Evolutionary conservation across 2,329 filamentous ascomycete genomes (phyloP).

Genomic region (Chaetomiaceae sp.): DNA sequence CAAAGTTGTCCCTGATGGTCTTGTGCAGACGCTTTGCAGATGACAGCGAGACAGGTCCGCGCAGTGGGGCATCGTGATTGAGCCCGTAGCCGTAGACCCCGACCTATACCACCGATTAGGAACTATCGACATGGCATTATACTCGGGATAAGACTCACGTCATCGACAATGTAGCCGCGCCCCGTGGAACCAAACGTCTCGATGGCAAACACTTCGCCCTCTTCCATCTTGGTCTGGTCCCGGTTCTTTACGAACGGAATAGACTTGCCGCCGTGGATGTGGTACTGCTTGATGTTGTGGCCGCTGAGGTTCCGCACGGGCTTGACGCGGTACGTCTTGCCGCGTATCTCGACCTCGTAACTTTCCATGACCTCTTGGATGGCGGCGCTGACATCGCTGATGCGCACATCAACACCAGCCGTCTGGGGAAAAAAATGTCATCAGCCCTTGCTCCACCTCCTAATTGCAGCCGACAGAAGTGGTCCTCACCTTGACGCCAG

Average conservation of each 20-base stretch:
- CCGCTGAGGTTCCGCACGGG: constrained; percentile 82
- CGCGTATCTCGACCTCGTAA: constrained; percentile 80
- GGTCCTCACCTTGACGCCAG: constrained; percentile 67
- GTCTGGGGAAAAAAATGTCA: too few relatives aligned
- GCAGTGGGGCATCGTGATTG: constrained; percentile 1
- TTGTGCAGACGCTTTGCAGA: constrained; percentile 82
- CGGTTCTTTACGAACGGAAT: constrained; percentile 88
- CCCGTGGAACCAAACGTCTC: constrained; percentile 97
- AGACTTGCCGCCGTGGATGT: constrained; percentile 88
- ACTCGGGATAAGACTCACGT: neutral
- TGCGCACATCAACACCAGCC: constrained; percentile 85
- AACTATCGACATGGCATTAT: neutral
- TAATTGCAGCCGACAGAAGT: too few relatives aligned
- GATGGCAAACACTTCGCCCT: constrained; percentile 93
- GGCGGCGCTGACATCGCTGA: constrained; percentile 75
- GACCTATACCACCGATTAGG: constrained; percentile 55
- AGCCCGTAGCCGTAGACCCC: constrained; percentile 27
- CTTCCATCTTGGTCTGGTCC: constrained; percentile 95
- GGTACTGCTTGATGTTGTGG: constrained; percentile 83
- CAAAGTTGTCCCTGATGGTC: constrained; percentile 94
- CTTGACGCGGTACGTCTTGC: constrained; percentile 74
- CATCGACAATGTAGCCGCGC: constrained; percentile 68
- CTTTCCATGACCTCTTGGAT: constrained; percentile 94
- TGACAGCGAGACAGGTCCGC: constrained; percentile 55
- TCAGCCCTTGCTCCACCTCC: too few relatives aligned